Percentiles rank a stretch among this genome's conserved stretches.
phyloP scores from a whole-genome alignment of 1,284 basidiomycete genomes.

The Melampsora larici-populina region DNA sequence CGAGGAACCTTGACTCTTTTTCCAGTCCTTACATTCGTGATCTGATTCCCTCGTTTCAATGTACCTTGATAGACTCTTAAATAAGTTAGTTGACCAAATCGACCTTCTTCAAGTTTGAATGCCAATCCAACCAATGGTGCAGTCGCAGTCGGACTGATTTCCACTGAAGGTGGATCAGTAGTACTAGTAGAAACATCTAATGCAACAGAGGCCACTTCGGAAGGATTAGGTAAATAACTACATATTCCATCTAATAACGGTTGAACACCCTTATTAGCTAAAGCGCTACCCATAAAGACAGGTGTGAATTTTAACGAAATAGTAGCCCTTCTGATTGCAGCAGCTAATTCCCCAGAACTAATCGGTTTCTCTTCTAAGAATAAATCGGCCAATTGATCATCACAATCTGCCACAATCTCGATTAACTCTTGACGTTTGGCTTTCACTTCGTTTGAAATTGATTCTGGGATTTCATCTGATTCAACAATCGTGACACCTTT shows the following conservation, averaged over 20 bases:
- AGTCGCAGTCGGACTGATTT: conserved; percentile 71
- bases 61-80: conserved; percentile 98
- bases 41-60: conserved; percentile 75
- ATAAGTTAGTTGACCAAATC: conserved; percentile 96
- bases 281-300: conserved; percentile 93
- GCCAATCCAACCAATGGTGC: conserved; percentile 91
- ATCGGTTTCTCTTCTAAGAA: conserved; percentile 81
- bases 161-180: conserved; percentile 64
- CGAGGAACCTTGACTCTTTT: conserved; percentile 99
- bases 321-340: conserved; percentile 84
- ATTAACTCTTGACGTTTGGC: conserved; percentile 85
- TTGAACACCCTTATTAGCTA: conserved; percentile 97
- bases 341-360: conserved; percentile 68
- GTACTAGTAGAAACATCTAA: conserved; percentile 73
- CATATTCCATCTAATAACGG: conserved; percentile 91
- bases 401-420: conserved; percentile 91
- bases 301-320: conserved; percentile 86
- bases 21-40: conserved; percentile 90
- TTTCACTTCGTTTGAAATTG: conserved; percentile 68
- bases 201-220: conserved; percentile 74
- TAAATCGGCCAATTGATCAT: conserved; percentile 88
- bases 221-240: conserved; percentile 87
- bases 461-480: conserved; percentile 80
- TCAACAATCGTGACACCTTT: conserved; percentile 86
- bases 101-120: conserved; percentile 97